These are phyloP conservation scores for Zygosaccharomyces sapae DNA, from an alignment of 1,139 yeast species.

Conservation along the genomic window DNA sequence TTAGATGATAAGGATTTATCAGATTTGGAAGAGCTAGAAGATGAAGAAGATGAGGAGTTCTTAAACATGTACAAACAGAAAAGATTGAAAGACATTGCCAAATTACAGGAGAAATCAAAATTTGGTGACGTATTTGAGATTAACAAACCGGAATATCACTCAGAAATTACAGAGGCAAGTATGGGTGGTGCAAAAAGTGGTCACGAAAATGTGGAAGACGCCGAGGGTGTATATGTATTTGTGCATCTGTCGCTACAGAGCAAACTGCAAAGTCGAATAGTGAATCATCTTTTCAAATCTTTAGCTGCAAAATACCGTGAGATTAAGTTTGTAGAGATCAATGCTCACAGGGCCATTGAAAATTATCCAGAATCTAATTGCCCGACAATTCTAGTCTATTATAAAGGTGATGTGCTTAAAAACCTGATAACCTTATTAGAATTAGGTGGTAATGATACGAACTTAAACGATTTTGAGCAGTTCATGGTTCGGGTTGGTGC, in stretches of 20 bases:
- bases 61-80: constrained; percentile 68
- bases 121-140: constrained; percentile 77
- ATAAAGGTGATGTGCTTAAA: constrained; percentile 67
- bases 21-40: constrained; percentile 74
- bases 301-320: constrained; percentile 66
- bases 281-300: constrained; percentile 50
- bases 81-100: constrained; percentile 67
- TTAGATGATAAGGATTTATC: constrained; percentile 71
- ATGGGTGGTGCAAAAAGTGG: constrained; percentile 22
- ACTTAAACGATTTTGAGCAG: constrained; percentile 61
- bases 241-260: constrained; percentile 73
- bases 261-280: constrained; percentile 67
- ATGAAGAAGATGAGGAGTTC: constrained; percentile 78
- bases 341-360: constrained; percentile 84
- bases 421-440: constrained; percentile 76
- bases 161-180: constrained; percentile 81
- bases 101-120: constrained; percentile 55
- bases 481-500: constrained; percentile 64
- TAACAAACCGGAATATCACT: constrained; percentile 80
- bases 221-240: constrained; percentile 50
- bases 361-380: constrained; percentile 85
- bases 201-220: constrained; percentile 20
- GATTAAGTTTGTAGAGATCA: constrained; percentile 84
- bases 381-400: constrained; percentile 83
- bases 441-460: constrained; percentile 80